A percentile compares a stretch with the other conserved stretches of the same genome.
phyloP scores from a whole-genome alignment of 352 stramenopile species.

The Phytopythium chamaehyphon region DNA sequence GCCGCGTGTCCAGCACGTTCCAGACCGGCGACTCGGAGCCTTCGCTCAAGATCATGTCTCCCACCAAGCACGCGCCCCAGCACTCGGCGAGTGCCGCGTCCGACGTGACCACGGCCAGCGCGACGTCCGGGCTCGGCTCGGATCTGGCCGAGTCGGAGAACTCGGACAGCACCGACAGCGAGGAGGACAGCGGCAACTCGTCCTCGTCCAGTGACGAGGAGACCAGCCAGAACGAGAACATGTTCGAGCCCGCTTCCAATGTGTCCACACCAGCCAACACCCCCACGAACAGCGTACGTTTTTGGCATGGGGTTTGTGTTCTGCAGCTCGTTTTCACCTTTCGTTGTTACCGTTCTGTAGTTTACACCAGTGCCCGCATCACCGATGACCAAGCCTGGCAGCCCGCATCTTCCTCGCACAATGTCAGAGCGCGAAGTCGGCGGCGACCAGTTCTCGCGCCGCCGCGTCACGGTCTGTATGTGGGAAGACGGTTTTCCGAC shows the following conservation, averaged over 20 bases:
- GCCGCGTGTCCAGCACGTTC: slow-evolving; percentile 67
- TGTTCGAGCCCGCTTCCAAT: slow-evolving; percentile 23
- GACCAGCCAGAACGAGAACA: slow-evolving; percentile 30
- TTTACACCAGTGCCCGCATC: slow-evolving; percentile 11
- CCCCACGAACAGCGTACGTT: slow-evolving; percentile 20
- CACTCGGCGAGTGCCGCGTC: slow-evolving; percentile 13
- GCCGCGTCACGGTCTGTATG: slow-evolving; percentile 71
- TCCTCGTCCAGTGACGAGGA: slow-evolving; percentile 68
- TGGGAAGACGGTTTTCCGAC: slow-evolving; percentile 65
- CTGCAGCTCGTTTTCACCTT: not conserved
- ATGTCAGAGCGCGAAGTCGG: slow-evolving; percentile 31
- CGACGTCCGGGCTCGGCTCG: slow-evolving; percentile 40
- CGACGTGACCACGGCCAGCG: slow-evolving; percentile 13
- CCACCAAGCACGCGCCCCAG: slow-evolving; percentile 27
- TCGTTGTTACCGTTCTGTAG: slow-evolving; percentile 1
- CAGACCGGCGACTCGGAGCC: slow-evolving; percentile 52
- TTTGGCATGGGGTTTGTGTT: slow-evolving; percentile 13
- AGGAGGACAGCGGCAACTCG: slow-evolving; percentile 71
- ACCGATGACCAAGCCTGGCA: slow-evolving; percentile 14
- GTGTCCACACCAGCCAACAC: slow-evolving; percentile 17
- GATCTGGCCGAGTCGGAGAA: slow-evolving; percentile 73
- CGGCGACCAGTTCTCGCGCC: slow-evolving; percentile 47
- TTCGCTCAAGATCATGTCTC: slow-evolving; percentile 56
- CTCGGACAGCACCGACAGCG: slow-evolving; percentile 72
- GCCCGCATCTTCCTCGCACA: slow-evolving; percentile 27